Evolutionary conservation across 257 asterid genomes (phyloP).

Genomic region (Asclepias syriaca): DNA sequence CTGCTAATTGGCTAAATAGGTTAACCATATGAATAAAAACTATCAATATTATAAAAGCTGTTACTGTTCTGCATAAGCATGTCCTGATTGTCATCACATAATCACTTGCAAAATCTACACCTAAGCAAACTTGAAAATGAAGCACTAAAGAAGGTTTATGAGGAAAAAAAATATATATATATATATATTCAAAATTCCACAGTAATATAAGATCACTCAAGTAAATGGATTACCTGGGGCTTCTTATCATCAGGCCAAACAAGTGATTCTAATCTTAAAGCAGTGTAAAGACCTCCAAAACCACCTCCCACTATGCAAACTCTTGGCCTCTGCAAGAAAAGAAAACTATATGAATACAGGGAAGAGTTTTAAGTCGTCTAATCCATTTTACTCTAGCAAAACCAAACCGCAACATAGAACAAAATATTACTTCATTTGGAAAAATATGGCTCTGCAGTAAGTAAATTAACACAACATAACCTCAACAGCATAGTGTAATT

Average conservation of each 20-base stretch:
- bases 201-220: neutral
- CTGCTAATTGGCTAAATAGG: too few species aligned
- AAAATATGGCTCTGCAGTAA: neutral
- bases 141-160: neutral
- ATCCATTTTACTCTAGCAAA: neutral
- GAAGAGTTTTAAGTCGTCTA: neutral
- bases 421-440: neutral
- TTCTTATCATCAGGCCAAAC: slow-evolving; percentile 91
- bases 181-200: neutral
- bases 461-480: neutral
- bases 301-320: slow-evolving; percentile 99
- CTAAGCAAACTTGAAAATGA: neutral
- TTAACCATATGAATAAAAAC: too few species aligned
- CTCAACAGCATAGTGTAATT: neutral
- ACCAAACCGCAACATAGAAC: neutral
- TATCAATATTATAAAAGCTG: too few species aligned
- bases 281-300: slow-evolving; percentile 97
- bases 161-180: neutral
- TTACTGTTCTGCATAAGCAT: too few species aligned
- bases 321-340: slow-evolving; percentile 73
- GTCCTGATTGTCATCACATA: too few species aligned
- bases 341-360: slow-evolving; percentile 11
- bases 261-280: slow-evolving; percentile 85
- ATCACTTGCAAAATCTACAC: too few species aligned
- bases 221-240: slow-evolving; percentile 62